A percentile compares a stretch with the other conserved stretches of the same genome.
Conservation (phyloP, 345 rosid genomes). For the Linum lewisii region DNA sequence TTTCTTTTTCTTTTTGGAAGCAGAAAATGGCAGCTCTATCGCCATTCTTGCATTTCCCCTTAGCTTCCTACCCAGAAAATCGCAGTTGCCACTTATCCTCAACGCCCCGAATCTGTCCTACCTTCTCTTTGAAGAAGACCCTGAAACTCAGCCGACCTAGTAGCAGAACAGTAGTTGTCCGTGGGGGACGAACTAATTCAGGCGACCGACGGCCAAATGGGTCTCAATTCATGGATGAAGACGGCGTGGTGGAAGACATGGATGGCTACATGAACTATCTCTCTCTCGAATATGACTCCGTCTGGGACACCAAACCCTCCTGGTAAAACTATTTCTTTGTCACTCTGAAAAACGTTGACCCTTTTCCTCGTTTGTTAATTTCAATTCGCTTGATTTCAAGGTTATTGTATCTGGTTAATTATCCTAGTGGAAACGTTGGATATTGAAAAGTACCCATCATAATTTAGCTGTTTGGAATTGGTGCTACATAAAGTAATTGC, state of each 20-base stretch:
- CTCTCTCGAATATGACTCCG: constrained; percentile 90
- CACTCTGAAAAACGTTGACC: not conserved
- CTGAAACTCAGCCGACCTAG: not conserved
- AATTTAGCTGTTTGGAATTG: not conserved
- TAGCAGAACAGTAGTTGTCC: not conserved
- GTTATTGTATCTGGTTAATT: not conserved
- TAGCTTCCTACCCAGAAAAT: not conserved
- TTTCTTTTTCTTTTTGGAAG: not conserved
- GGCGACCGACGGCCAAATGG: constrained; percentile 26
- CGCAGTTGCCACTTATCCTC: not conserved
- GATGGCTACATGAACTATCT: constrained; percentile 78
- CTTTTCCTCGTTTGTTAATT: too few species aligned
- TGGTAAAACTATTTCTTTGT: constrained; percentile 34
- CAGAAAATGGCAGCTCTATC: constrained; percentile 4
- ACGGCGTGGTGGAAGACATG: constrained; percentile 68
- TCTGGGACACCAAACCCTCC: constrained; percentile 97
- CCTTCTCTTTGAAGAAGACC: not conserved
- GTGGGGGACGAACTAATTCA: constrained; percentile 12
- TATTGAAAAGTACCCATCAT: not conserved
- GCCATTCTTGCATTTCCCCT: not conserved
- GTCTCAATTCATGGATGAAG: constrained; percentile 51
- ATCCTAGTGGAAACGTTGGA: not conserved
- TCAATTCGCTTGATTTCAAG: not conserved
- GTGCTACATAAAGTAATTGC: not conserved
- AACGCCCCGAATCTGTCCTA: not conserved